Base-by-base conservation (phyloP, 495 filamentous ascomycete species). In the Podospora australis region DNA sequence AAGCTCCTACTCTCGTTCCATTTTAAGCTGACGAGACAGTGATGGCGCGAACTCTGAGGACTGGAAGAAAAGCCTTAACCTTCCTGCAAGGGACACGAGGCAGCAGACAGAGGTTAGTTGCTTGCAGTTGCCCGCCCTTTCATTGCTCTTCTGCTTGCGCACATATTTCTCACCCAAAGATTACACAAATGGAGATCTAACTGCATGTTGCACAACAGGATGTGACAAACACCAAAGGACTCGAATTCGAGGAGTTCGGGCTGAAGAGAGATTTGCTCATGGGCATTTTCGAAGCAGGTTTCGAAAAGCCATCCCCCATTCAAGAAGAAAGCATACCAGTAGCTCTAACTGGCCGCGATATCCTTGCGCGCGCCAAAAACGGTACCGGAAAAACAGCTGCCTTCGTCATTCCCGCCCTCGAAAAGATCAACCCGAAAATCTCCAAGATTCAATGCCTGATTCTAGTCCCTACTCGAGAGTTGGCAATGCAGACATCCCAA, bases 241-340 rank as follows among this genome's bases (percentile, higher is more conserved):
- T 97, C 49, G 92, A 97, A 49, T 99, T 95, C 55, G 92, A 97
- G 62, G 90, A 99, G 49, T 95, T 99, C 57, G 84, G 83, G 50
- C 84, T 97, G 60, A 94, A 92, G 67, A 82, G 92, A 46, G 87
- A 95, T 56, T 75, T 99, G 23, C 78, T 99, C 71, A 97, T 96
- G 90, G 92, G 92, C 25, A 96, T 99, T 46, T 97, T 97, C 67
- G 94, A 96, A 70, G 92, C 92, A 55, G 92, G 92, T 42, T 99
- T 95, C 68, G 92, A 99, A 62, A 96, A 95, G 68, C 92, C 92
- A 2, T 99, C 92, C 39, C 92, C 92, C 13, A 97, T 99, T 54
- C 92, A 99, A 79, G 92, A 99, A 83, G 92, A 96, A 69, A 86
- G 90, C 30, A 96, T 99, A 62, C 92, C 92, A 17, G 91, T 97